phyloP scores from a whole-genome alignment of 1,284 basidiomycete genomes.

The Ganoderma boninense region DNA sequence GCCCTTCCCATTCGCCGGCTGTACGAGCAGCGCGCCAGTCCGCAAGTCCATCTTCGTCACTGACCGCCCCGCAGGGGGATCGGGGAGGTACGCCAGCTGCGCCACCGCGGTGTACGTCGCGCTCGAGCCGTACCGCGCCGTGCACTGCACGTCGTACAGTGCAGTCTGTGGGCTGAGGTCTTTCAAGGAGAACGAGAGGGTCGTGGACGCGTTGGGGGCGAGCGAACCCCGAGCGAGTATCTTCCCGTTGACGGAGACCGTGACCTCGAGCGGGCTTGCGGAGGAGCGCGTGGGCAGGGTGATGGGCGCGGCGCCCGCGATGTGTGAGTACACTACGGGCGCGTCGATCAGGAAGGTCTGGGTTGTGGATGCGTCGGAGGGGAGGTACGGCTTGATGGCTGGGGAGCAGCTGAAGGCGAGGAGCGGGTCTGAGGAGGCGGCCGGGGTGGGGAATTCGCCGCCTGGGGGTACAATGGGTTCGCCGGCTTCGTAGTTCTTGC shows the following conservation, averaged over 20 bases:
- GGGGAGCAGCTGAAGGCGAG: constrained; percentile 75
- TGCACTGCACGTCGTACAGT: constrained; percentile 63
- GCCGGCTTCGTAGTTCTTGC: constrained; percentile 68
- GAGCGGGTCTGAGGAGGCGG: constrained; percentile 56
- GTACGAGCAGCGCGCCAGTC: constrained; percentile 72
- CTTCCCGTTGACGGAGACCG: constrained; percentile 51
- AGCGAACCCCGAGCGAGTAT: constrained; percentile 53
- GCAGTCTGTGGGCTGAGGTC: constrained; percentile 51
- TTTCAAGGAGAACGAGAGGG: constrained; percentile 58
- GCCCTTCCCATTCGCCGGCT: constrained; percentile 55
- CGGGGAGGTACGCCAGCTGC: constrained; percentile 64
- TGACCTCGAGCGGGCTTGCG: constrained; percentile 45
- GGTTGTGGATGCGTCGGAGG: constrained; percentile 52
- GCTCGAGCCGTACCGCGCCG: constrained; percentile 43
- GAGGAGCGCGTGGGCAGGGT: constrained; percentile 42
- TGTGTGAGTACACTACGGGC: constrained; percentile 56
- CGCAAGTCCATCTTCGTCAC: constrained; percentile 77
- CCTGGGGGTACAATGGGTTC: constrained; percentile 61
- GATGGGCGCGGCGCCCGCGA: constrained; percentile 58
- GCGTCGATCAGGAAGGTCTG: constrained; percentile 65
- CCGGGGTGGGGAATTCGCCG: constrained; percentile 66
- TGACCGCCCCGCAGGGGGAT: constrained; percentile 51
- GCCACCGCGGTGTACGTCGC: constrained; percentile 59
- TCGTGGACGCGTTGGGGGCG: constrained; percentile 60
- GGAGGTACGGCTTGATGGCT: constrained; percentile 72